These are phyloP conservation scores for Globisporangium uncinulatum DNA, from an alignment of 352 stramenopile genomes.

Conservation along the genomic window DNA sequence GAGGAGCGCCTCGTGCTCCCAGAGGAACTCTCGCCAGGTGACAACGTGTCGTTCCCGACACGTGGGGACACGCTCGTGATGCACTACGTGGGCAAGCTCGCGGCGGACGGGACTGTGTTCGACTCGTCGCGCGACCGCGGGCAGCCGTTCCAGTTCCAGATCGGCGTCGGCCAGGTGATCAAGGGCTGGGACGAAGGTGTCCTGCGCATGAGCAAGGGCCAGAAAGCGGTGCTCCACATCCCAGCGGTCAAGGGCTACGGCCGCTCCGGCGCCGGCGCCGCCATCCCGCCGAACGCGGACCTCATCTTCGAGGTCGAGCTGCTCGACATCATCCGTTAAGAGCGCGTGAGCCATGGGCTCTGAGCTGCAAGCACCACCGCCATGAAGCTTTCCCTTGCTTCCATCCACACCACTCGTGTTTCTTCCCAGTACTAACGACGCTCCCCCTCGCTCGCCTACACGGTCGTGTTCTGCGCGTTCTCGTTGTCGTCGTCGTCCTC, in stretches of 20 bases:
- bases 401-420: not conserved
- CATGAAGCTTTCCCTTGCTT: not conserved
- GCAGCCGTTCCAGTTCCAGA: conserved; percentile 76
- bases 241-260: conserved; percentile 93
- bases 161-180: conserved; percentile 88
- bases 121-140: conserved; percentile 72
- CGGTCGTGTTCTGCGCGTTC: conserved; percentile 8
- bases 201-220: conserved; percentile 92
- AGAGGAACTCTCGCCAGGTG: conserved; percentile 54
- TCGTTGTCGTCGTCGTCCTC: conserved; percentile 19
- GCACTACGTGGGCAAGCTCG: conserved; percentile 80
- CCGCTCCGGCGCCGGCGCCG: conserved; percentile 59
- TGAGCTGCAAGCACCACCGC: not conserved
- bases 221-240: conserved; percentile 90
- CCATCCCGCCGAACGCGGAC: conserved; percentile 91
- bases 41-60: conserved; percentile 56
- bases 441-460: conserved; percentile 7
- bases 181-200: conserved; percentile 95
- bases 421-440: not conserved
- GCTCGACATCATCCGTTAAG: conserved; percentile 55
- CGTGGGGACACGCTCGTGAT: conserved; percentile 77
- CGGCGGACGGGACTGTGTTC: conserved; percentile 56
- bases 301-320: conserved; percentile 94
- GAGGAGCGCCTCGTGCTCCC: conserved; percentile 69
- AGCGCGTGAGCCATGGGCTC: not conserved